Evolutionary conservation across 2,329 filamentous ascomycete genomes (phyloP), one percentile per base, ranked within the genome.

Genomic region (Botrytis aclada): DNA sequence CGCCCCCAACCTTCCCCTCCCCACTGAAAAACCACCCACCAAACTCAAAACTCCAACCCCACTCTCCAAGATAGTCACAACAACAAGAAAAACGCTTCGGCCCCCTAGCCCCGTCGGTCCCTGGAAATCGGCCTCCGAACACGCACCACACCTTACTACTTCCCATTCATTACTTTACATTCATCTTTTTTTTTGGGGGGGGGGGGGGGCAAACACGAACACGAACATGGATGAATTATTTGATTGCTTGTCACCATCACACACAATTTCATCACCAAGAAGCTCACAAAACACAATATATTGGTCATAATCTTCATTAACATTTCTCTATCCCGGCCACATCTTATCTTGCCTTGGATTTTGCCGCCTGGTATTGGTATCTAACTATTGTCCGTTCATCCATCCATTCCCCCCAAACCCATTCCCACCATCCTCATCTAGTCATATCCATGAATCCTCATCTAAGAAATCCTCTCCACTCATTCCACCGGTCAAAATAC

Each of bases 301-400:
- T 47, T 39, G 16, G 47, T 71, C 70, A 71, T 71, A 66, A 71
- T 71, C 61, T 71, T 71, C 70, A 58, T 71, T 66, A 67, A 58
- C 45, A 37, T 67, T 65, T 22, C 45, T 71, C 41, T 32, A 32
- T 62, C 25, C 25, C 61, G 37, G 61, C 65, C 34, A 39, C 29
- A 25, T 45, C 65, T n/a, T 69, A 39, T 39, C 65, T 69, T 54
- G 14, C 61, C 34, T 63, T 43, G n/a, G 51, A 29, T 56, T 29
- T 56, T 29, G 7, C 65, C 39, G 34, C 65, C 65, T 69, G 65
- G 65, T 56, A 56, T 69, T 56, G 65, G 65, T 69, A 69, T 69
- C 65, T 69, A 69, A 20, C 65, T 69, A 56, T 56, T 41, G 10
- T 69, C 63, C 63, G 20, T 45, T 18, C 58, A 5, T 34, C 34